These are phyloP conservation scores for Biancaea sappan DNA, from an alignment of 306 rosid genomes.

Conservation along the genomic window DNA sequence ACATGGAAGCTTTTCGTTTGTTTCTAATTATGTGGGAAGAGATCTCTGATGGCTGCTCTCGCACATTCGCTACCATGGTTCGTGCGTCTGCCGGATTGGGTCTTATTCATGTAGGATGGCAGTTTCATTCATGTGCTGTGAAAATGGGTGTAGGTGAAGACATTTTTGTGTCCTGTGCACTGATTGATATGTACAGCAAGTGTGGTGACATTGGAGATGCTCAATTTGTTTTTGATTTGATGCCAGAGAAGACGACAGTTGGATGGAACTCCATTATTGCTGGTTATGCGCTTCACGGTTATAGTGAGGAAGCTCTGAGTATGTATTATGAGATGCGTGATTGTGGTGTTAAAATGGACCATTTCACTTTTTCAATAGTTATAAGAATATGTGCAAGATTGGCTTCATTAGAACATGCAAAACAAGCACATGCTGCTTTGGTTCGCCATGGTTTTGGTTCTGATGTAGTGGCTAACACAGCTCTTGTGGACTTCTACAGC, in stretches of 20 bases:
- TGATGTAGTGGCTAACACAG: slow-evolving; percentile 76
- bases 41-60: slow-evolving; percentile 51
- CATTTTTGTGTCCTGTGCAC: slow-evolving; percentile 65
- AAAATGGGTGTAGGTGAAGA: slow-evolving; percentile 63
- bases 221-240: slow-evolving; percentile 68
- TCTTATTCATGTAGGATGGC: slow-evolving; percentile 55
- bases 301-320: slow-evolving; percentile 77
- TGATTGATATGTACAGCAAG: slow-evolving; percentile 92
- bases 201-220: slow-evolving; percentile 84
- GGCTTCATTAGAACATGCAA: slow-evolving; percentile 79
- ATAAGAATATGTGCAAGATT: slow-evolving; percentile 78
- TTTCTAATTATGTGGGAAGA: slow-evolving; percentile 74
- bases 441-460: slow-evolving; percentile 78
- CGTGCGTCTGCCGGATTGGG: slow-evolving; percentile 75
- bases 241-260: slow-evolving; percentile 76
- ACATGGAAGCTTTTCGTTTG: slow-evolving; percentile 57
- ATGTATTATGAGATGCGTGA: slow-evolving; percentile 70
- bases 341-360: slow-evolving; percentile 67
- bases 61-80: slow-evolving; percentile 64
- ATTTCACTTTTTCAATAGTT: slow-evolving; percentile 77
- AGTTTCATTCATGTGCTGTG: slow-evolving; percentile 76
- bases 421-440: slow-evolving; percentile 86
- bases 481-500: slow-evolving; percentile 87
- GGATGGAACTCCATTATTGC: slow-evolving; percentile 90
- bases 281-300: slow-evolving; percentile 85